Evolutionary conservation across 192 early-diverging fungal species (phyloP).

Genomic region (Phycomyces nitens): DNA sequence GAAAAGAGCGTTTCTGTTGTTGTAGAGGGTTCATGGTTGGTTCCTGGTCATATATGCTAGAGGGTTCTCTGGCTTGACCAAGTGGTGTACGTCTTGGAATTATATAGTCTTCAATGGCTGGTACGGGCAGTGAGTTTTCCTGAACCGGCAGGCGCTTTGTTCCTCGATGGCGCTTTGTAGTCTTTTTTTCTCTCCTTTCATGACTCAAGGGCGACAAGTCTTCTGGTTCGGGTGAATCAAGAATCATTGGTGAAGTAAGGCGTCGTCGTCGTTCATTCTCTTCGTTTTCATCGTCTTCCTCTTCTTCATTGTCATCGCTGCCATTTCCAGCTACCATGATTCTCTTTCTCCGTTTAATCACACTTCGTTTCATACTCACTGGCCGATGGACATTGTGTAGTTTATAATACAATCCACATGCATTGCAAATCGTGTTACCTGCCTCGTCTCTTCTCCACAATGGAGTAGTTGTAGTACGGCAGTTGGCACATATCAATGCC

Average conservation of each 20-base stretch:
- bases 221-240: too few relatives aligned
- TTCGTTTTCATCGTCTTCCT: constrained; percentile 9
- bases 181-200: constrained; percentile 7
- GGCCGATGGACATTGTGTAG: constrained; percentile 81
- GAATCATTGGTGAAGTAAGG: too few relatives aligned
- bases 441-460: constrained; percentile 74
- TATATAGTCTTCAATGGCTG: constrained; percentile 53
- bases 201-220: too few relatives aligned
- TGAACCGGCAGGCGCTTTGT: background rate
- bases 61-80: too few relatives aligned
- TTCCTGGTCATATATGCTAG: too few relatives aligned
- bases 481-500: constrained; percentile 66
- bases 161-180: background rate
- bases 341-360: constrained; percentile 76
- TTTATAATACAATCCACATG: constrained; percentile 87
- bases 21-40: background rate
- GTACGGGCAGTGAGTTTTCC: constrained; percentile 17
- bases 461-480: constrained; percentile 74
- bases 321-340: constrained; percentile 28
- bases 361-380: constrained; percentile 69
- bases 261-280: background rate
- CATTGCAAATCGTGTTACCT: constrained; percentile 79
- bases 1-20: background rate
- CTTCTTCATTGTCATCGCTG: constrained; percentile 14
- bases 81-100: constrained; percentile 31